Evolutionary conservation across 352 stramenopile species (phyloP).

Genomic region (Phytophthora sp.): DNA sequence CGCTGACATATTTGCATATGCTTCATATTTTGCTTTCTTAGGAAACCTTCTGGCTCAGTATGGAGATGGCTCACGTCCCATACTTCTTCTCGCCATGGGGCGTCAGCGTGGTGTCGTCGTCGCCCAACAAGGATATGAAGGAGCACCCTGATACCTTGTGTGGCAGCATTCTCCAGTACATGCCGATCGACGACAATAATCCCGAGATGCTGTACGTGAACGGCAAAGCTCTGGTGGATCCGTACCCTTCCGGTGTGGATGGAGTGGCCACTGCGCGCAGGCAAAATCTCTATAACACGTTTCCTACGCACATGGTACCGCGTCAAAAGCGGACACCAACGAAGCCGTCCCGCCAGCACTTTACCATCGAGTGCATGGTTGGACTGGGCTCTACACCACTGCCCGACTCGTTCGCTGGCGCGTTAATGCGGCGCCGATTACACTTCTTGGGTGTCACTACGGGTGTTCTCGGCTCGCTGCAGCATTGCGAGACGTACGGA

Average conservation of each 20-base stretch:
- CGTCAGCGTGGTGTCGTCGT: slow-evolving; percentile 42
- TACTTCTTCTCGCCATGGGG: slow-evolving; percentile 57
- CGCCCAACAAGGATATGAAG: slow-evolving; percentile 37
- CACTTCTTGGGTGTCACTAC: slow-evolving; percentile 47
- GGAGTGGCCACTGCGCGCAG: slow-evolving; percentile 9
- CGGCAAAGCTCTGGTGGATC: slow-evolving; percentile 28
- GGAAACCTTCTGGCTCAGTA: slow-evolving; percentile 53
- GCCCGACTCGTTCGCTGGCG: slow-evolving; percentile 32
- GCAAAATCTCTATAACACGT: slow-evolving; percentile 53
- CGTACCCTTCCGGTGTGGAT: slow-evolving; percentile 34
- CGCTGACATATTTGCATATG: too few relatives aligned
- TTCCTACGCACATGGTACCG: slow-evolving; percentile 61
- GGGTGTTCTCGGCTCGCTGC: slow-evolving; percentile 29
- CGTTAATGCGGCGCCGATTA: slow-evolving; percentile 44
- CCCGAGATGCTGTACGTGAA: slow-evolving; percentile 36
- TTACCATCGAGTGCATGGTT: slow-evolving; percentile 55
- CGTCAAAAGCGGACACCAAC: slow-evolving; percentile 34
- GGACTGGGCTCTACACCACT: slow-evolving; percentile 49
- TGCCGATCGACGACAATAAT: slow-evolving; percentile 22
- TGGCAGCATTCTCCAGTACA: slow-evolving; percentile 33
- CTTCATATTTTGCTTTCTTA: neutral
- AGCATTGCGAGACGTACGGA: slow-evolving; percentile 39
- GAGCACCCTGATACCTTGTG: slow-evolving; percentile 37
- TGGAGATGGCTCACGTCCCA: slow-evolving; percentile 43
- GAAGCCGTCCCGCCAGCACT: slow-evolving; percentile 14